phyloP scores from a whole-genome alignment of 2,329 filamentous ascomycete genomes.

The Verticillium nonalfalfae region DNA sequence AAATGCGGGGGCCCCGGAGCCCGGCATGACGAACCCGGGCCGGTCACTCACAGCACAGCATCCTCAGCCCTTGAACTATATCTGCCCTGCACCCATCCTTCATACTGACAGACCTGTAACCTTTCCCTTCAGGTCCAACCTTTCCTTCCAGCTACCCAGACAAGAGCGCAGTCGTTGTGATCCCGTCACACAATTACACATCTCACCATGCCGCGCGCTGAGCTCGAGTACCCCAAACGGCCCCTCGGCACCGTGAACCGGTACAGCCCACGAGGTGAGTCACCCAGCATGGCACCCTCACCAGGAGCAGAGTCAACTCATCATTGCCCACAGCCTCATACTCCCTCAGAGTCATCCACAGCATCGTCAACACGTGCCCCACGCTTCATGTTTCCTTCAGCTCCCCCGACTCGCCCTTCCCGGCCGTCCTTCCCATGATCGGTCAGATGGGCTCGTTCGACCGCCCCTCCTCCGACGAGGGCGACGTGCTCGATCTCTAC shows the following conservation, averaged over 20 bases:
- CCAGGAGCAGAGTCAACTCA: conserved; percentile 1
- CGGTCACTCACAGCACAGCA: no score
- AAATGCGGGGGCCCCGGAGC: background rate
- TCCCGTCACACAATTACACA: background rate
- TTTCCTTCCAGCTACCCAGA: no score
- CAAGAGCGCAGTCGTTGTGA: no score
- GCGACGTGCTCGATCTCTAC: conserved; percentile 68
- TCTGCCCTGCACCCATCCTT: no score
- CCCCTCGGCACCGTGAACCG: conserved; percentile 61
- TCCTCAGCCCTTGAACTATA: no score
- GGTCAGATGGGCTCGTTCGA: conserved; percentile 72
- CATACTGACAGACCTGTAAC: no score
- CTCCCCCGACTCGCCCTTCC: conserved; percentile 58
- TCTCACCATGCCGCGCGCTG: conserved; percentile 30
- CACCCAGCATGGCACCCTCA: background rate
- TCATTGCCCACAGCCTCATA: conserved; percentile 51
- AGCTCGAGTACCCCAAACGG: conserved; percentile 57
- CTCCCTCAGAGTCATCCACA: conserved; percentile 65
- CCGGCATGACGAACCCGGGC: background rate
- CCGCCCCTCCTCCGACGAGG: conserved; percentile 49
- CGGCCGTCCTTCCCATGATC: conserved; percentile 77
- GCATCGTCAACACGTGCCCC: conserved; percentile 66
- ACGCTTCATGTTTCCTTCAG: conserved; percentile 79
- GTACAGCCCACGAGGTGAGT: conserved; percentile 55
- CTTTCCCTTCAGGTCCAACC: no score